These are phyloP conservation scores for Actinomortierella ambigua DNA, from an alignment of 371 early-diverging fungal genomes.

Conservation along the genomic window DNA sequence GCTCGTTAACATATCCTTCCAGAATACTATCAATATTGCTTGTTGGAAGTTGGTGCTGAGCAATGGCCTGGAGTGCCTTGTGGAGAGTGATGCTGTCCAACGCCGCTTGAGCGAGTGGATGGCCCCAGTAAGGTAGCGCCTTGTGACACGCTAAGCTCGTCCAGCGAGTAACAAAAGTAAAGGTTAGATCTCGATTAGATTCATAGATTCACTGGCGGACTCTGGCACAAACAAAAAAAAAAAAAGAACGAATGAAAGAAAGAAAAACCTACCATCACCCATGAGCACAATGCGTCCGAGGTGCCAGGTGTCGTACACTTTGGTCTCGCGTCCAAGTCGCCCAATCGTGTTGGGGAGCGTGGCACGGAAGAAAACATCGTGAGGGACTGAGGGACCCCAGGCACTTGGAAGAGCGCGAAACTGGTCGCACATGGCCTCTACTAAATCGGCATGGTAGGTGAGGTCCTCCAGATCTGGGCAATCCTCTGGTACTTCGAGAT, in stretches of 20 bases:
- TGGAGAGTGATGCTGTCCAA: slow-evolving; percentile 22
- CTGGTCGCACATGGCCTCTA: slow-evolving; percentile 8
- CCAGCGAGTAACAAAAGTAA: too few relatives aligned
- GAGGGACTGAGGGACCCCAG: background rate
- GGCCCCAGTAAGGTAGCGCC: slow-evolving; percentile 32
- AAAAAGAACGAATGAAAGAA: background rate
- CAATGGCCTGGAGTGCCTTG: slow-evolving; percentile 22
- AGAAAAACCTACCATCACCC: slow-evolving; percentile 34
- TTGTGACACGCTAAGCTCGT: slow-evolving; percentile 2
- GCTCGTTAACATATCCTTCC: too few relatives aligned
- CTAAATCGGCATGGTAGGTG: slow-evolving; percentile 6
- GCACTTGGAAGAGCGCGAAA: slow-evolving; percentile 18
- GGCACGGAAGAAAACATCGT: too few relatives aligned
- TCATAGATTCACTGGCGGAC: too few relatives aligned
- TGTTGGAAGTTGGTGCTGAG: background rate
- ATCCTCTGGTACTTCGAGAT: slow-evolving; percentile 1
- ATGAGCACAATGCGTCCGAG: slow-evolving; percentile 21
- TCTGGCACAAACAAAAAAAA: background rate
- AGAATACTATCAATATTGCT: background rate
- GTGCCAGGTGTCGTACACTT: slow-evolving; percentile 15
- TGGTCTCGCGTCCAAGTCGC: too few relatives aligned
- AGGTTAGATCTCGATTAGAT: too few relatives aligned
- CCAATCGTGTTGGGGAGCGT: too few relatives aligned
- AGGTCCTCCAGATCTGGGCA: slow-evolving; percentile 38
- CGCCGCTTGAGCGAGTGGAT: slow-evolving; percentile 33